phyloP scores from a whole-genome alignment of 2,329 filamentous ascomycete species.

The Alternaria hordeiaustralica region DNA sequence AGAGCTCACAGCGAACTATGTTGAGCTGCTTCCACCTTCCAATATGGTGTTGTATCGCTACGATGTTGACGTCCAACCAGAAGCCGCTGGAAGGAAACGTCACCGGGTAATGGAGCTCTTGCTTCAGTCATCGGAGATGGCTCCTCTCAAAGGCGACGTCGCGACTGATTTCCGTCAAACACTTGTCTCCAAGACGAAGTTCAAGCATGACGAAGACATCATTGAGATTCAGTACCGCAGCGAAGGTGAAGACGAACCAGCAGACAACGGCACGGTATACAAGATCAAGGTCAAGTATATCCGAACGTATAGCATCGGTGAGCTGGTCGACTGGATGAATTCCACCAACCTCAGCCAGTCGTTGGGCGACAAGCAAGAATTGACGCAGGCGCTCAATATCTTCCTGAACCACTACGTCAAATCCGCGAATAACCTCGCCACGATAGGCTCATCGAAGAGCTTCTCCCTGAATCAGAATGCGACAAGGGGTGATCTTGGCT shows the following conservation, averaged over 20 bases:
- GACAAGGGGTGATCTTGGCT: conserved; percentile 49
- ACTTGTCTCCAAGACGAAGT: conserved; percentile 27
- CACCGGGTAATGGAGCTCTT: conserved; percentile 21
- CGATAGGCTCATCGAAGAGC: conserved; percentile 58
- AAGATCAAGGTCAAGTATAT: conserved; percentile 22
- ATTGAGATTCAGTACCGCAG: conserved; percentile 24
- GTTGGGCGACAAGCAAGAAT: conserved; percentile 54
- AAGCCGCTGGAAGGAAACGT: conserved; percentile 20
- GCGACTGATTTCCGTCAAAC: conserved; percentile 34
- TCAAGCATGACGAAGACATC: conserved; percentile 16
- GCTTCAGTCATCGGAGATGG: conserved; percentile 18
- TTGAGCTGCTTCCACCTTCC: conserved; percentile 21
- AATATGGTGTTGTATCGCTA: conserved; percentile 23
- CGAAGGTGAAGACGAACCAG: conserved; percentile 29
- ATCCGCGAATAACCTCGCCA: conserved; percentile 47
- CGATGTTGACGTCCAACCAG: conserved; percentile 14
- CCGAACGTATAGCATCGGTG: conserved; percentile 21
- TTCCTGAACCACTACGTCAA: conserved; percentile 60
- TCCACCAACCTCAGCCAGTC: conserved; percentile 47
- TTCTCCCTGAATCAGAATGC: conserved; percentile 49
- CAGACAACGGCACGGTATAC: conserved; percentile 13
- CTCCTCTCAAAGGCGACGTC: conserved; percentile 8
- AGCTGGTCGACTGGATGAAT: conserved; percentile 57
- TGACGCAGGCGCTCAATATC: conserved; percentile 64
- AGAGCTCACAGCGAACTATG: conserved; percentile 26